A percentile compares a stretch with the other conserved stretches of the same genome.
Evolutionary conservation across 208 protist genomes (phyloP).

Genomic region (Acanthamoeba healyi): DNA sequence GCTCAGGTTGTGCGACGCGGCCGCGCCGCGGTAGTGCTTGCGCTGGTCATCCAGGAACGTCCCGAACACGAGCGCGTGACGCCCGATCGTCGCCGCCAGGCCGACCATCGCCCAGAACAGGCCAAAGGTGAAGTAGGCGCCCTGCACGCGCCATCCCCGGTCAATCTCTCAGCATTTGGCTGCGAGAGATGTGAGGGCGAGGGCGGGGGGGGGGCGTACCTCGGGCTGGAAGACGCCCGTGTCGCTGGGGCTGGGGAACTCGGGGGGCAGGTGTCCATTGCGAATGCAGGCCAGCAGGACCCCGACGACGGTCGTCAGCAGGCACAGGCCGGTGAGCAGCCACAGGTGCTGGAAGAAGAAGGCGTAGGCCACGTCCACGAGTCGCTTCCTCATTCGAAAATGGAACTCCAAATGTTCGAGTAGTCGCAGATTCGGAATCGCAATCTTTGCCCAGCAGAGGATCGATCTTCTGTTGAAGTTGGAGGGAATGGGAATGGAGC

Average conservation of each 20-base stretch:
- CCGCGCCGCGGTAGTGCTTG: neutral
- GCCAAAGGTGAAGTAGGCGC: constrained; percentile 17
- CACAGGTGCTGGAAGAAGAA: constrained; percentile 58
- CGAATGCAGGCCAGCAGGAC: neutral
- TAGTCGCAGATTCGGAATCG: neutral
- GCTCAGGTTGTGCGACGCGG: neutral
- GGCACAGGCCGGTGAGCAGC: constrained; percentile 5
- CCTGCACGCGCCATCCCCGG: neutral
- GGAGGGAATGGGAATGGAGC: too few species aligned
- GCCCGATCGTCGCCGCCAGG: neutral
- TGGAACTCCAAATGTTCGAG: neutral
- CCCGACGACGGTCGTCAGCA: constrained; percentile 1
- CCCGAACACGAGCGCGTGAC: constrained; percentile 31
- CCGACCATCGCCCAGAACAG: constrained; percentile 45
- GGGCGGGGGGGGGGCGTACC: neutral
- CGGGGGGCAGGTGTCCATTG: neutral
- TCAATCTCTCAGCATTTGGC: too few species aligned
- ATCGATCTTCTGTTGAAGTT: too few species aligned
- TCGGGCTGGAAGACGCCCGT: constrained; percentile 36
- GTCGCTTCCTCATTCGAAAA: constrained; percentile 25
- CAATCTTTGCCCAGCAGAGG: neutral
- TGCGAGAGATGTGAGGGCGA: neutral
- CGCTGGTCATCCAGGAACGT: constrained; percentile 8
- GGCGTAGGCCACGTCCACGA: constrained; percentile 45
- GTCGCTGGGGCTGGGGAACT: constrained; percentile 56